Evolutionary conservation across 495 filamentous ascomycete species (phyloP), one percentile per base, ranked within the genome.

Genomic region (Penicillium angulare): DNA sequence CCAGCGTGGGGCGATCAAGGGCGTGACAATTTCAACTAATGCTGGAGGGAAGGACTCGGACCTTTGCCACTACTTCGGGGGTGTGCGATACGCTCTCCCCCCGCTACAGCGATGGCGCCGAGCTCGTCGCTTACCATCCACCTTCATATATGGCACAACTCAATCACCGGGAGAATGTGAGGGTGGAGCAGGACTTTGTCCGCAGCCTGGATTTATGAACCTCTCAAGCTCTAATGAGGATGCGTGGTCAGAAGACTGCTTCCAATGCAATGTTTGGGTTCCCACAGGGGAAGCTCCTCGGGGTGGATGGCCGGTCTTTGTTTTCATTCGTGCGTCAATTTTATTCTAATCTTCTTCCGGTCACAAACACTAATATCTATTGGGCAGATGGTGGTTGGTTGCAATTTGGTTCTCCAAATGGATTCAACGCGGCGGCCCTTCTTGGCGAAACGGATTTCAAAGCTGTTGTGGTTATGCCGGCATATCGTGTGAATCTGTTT

Each of bases 401-500:
- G 6, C 81, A 84, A 61, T 76, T 77, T 24, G 81, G 81, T 15
- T 62, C 59, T 2, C 68, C 81, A 0, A 82, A 82, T 50, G 46
- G 48, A 10, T 71, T 72, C 50, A 65, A 65, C 42, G 71, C 72
- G 0, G 74, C 71, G 39, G 77, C 83, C 10, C 10, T 86, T 67
- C 73, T 75, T 55, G 50, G 72, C 59, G 59, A 79, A 59, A 48
- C 79, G 48, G 48, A 70, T 8, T 68, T 77, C 46, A 67, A 72
- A n/a, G 65, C 85, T 32, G 72, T 89, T 15, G 64, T 81, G 16
- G 69, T 88, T 26, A 82, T 80, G 63, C 84, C 86, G 48, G 86
- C 84, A 52, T 89, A 89, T 56, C 79, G 86, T 2, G 66, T 89
- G 16, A 83, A 82, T 9, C 72, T 85, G 0, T 74, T 90, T 21